Evolutionary conservation across 495 filamentous ascomycete genomes (phyloP).

Genomic region (Neurospora cerealis): DNA sequence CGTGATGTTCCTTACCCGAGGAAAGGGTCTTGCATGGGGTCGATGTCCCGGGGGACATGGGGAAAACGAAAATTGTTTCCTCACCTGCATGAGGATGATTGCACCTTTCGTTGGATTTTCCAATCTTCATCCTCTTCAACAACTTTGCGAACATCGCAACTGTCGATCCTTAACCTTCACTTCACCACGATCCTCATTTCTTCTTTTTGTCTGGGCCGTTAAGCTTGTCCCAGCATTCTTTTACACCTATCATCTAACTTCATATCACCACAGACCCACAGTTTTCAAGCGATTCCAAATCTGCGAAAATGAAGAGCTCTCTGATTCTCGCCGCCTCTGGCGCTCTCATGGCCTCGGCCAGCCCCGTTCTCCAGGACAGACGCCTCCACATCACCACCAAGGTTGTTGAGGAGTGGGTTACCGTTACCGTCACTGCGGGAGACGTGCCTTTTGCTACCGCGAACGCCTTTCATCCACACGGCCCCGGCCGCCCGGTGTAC

Average conservation of each 20-base stretch:
- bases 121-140: background rate
- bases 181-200: background rate
- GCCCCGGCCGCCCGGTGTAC: constrained; percentile 6
- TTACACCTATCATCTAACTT: constrained; percentile 16
- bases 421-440: constrained; percentile 47
- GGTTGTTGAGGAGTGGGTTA: constrained; percentile 49
- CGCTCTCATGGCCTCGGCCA: constrained; percentile 51
- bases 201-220: background rate
- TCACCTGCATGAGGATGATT: background rate
- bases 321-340: constrained; percentile 50
- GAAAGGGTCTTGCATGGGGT: background rate
- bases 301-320: constrained; percentile 58
- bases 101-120: background rate
- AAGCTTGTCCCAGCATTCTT: background rate
- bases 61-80: background rate
- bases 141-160: background rate
- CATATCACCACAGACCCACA: background rate
- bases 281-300: background rate
- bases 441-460: constrained; percentile 17
- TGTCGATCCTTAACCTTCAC: background rate
- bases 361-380: constrained; percentile 48
- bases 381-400: constrained; percentile 46
- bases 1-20: background rate
- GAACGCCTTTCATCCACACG: constrained; percentile 1
- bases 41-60: background rate